Evolutionary conservation across 2,329 filamentous ascomycete genomes (phyloP).

Genomic region (Aspergillus sp.): DNA sequence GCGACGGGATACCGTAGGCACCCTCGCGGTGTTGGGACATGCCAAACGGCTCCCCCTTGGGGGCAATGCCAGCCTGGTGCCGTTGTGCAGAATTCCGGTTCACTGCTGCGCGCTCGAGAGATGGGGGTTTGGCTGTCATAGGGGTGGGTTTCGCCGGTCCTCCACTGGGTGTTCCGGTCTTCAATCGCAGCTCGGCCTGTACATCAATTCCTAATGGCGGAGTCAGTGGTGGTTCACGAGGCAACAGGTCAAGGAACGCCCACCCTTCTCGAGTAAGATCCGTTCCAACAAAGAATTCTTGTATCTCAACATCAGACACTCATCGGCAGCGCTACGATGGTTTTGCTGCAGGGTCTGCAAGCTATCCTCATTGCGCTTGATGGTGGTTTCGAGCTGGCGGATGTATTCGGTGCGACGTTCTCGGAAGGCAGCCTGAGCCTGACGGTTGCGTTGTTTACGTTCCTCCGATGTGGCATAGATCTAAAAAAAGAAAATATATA

Average conservation of each 20-base stretch:
- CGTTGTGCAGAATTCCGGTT: conserved; percentile 71
- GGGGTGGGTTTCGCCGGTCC: conserved; percentile 59
- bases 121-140: conserved; percentile 66
- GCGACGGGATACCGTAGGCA: conserved; percentile 49
- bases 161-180: conserved; percentile 80
- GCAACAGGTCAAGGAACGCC: neutral
- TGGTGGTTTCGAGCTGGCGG: conserved; percentile 96
- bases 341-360: conserved; percentile 89
- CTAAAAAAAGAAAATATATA: conserved; percentile 43
- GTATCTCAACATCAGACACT: conserved; percentile 96
- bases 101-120: conserved; percentile 74
- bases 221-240: conserved; percentile 6
- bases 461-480: conserved; percentile 99
- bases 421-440: conserved; percentile 94
- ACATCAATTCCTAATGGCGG: conserved; percentile 77
- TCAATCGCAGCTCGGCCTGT: conserved; percentile 87
- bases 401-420: conserved; percentile 98
- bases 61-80: conserved; percentile 69
- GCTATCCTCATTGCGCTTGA: conserved; percentile 93
- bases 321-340: conserved; percentile 89
- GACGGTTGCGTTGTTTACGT: conserved; percentile 93
- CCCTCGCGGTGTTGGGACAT: conserved; percentile 47
- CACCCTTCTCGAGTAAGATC: conserved; percentile 93
- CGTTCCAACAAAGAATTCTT: conserved; percentile 96
- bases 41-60: conserved; percentile 52